Percentiles rank a stretch among this genome's conserved stretches.
Evolutionary conservation across 179 eudicot genomes (phyloP).

Genomic region (Carnegiea gigantea): DNA sequence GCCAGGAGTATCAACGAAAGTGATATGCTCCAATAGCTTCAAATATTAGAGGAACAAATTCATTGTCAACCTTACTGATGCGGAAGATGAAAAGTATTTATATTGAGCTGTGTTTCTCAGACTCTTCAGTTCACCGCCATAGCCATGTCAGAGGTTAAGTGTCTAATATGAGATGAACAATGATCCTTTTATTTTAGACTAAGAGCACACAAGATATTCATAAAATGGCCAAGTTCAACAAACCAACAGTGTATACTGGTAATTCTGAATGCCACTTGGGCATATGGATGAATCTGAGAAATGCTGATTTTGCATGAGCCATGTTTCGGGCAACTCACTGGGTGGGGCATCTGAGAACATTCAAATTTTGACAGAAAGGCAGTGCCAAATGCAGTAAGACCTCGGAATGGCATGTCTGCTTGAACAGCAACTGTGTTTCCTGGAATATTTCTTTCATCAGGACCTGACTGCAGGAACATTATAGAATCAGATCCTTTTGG

Average conservation of each 20-base stretch:
- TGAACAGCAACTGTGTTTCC: constrained; percentile 93
- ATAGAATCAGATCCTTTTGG: constrained; percentile 6
- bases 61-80: constrained; percentile 1
- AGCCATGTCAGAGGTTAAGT: background rate
- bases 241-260: background rate
- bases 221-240: background rate
- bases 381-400: constrained; percentile 78
- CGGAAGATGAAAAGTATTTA: background rate
- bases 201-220: background rate
- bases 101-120: background rate
- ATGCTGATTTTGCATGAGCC: background rate
- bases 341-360: constrained; percentile 95
- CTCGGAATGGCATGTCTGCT: constrained; percentile 82
- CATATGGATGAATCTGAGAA: background rate
- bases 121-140: background rate
- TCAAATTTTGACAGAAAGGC: constrained; percentile 88
- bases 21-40: constrained; percentile 80
- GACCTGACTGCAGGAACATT: constrained; percentile 59
- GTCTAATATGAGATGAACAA: background rate
- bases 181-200: background rate
- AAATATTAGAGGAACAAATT: constrained; percentile 19
- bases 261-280: background rate
- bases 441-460: constrained; percentile 95
- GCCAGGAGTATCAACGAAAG: constrained; percentile 97
- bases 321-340: constrained; percentile 42